Evolutionary conservation across 1,139 yeast genomes (phyloP).

Genomic region (Sugiyamaella grinbergsii): DNA sequence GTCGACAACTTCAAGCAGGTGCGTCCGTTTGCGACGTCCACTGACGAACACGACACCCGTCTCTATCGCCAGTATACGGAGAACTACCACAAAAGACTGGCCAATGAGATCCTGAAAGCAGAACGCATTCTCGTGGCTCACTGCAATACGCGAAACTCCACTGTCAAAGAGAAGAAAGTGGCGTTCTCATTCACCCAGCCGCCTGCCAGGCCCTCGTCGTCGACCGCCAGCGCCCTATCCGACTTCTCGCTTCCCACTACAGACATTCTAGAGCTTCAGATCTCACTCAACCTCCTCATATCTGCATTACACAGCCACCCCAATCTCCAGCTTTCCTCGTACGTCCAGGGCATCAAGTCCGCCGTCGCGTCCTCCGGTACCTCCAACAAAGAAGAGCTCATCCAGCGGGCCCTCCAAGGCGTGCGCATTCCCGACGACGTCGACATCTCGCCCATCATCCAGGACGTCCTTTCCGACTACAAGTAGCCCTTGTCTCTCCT

Average conservation of each 20-base stretch:
- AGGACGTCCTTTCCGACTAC: constrained; percentile 28
- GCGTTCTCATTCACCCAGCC: not conserved
- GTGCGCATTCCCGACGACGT: constrained; percentile 35
- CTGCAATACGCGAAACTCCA: constrained; percentile 25
- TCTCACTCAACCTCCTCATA: constrained; percentile 34
- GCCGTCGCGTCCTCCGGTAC: constrained; percentile 26
- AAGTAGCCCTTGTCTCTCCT: constrained; percentile 1
- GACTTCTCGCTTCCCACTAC: constrained; percentile 8
- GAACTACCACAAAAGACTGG: constrained; percentile 27
- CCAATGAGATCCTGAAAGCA: constrained; percentile 29
- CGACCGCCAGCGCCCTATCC: not conserved
- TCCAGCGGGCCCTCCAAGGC: constrained; percentile 35
- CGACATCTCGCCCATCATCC: constrained; percentile 34
- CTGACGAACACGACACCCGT: constrained; percentile 3
- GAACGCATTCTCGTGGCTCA: constrained; percentile 32
- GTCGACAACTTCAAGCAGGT: constrained; percentile 23
- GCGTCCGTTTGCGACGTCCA: constrained; percentile 19
- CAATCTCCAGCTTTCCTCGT: constrained; percentile 29
- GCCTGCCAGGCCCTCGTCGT: not conserved
- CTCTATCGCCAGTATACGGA: constrained; percentile 13
- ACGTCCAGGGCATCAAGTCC: constrained; percentile 33
- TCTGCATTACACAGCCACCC: constrained; percentile 32
- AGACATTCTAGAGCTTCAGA: constrained; percentile 31
- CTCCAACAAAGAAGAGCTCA: constrained; percentile 26
- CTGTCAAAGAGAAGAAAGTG: not conserved